These are phyloP conservation scores for Coemansia asiatica DNA, from an alignment of 192 early-diverging fungal species.

Conservation along the genomic window DNA sequence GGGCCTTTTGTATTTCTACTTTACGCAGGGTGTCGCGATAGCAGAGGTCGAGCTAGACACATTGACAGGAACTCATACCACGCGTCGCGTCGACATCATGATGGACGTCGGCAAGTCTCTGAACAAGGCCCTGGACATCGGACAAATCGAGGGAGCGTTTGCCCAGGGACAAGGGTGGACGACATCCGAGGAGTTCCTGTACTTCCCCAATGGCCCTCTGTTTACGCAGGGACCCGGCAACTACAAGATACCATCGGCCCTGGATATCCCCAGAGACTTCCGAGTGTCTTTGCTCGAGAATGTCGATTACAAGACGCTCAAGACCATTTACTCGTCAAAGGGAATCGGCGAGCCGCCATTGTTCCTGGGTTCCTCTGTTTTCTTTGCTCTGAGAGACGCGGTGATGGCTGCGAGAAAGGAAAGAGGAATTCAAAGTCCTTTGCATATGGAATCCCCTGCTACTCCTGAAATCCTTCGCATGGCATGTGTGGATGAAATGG, in stretches of 20 bases:
- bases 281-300: conserved; percentile 66
- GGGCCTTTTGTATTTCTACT: conserved; percentile 77
- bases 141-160: conserved; percentile 90
- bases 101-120: conserved; percentile 87
- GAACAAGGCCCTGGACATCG: conserved; percentile 85
- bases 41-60: conserved; percentile 86
- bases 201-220: conserved; percentile 72
- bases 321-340: conserved; percentile 79
- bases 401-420: conserved; percentile 63
- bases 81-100: conserved; percentile 69
- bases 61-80: conserved; percentile 77
- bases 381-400: conserved; percentile 79
- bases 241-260: conserved; percentile 87
- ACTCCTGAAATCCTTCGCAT: conserved; percentile 75
- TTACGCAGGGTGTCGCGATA: conserved; percentile 77
- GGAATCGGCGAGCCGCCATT: conserved; percentile 88
- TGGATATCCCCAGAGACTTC: conserved; percentile 81
- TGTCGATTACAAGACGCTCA: conserved; percentile 56
- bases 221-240: conserved; percentile 81
- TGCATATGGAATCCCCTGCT: conserved; percentile 72
- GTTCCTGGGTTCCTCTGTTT: conserved; percentile 75
- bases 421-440: conserved; percentile 44
- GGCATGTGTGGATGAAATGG: conserved; percentile 69
- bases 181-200: conserved; percentile 80
- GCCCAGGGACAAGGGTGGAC: conserved; percentile 82